phyloP scores from a whole-genome alignment of 2,329 filamentous ascomycete species.

The Aureobasidium sp. region DNA sequence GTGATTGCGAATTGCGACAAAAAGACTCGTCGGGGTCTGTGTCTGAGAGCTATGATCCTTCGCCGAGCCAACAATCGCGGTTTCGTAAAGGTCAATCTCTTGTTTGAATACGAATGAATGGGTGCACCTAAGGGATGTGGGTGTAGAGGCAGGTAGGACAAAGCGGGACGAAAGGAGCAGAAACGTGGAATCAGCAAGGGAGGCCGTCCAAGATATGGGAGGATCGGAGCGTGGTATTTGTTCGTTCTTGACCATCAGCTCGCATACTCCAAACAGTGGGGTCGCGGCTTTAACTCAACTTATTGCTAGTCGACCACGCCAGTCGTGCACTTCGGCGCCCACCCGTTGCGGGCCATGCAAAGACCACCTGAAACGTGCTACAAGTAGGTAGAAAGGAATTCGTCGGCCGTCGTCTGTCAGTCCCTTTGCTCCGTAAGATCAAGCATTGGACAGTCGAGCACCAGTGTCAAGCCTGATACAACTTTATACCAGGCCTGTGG shows the following conservation, averaged over 20 bases:
- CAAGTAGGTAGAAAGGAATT: neutral
- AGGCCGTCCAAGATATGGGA: neutral
- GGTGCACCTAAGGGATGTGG: neutral
- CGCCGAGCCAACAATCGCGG: neutral
- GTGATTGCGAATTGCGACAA: neutral
- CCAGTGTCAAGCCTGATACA: neutral
- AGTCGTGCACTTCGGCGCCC: neutral
- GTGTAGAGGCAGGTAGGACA: neutral
- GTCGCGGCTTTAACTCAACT: constrained; percentile 2
- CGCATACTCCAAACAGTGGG: constrained; percentile 8
- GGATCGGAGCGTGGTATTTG: neutral
- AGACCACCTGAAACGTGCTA: constrained; percentile 5
- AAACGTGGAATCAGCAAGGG: constrained; percentile 9
- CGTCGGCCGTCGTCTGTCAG: neutral
- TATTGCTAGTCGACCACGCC: neutral
- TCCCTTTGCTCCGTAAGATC: neutral
- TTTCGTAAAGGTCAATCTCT: neutral
- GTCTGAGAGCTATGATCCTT: constrained; percentile 3
- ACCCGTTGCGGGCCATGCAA: neutral
- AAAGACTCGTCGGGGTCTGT: neutral
- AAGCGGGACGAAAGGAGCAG: neutral
- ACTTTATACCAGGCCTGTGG: too few relatives aligned
- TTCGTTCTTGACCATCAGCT: neutral
- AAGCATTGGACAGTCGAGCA: neutral
- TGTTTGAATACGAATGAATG: neutral